Base-by-base conservation (phyloP, 1,284 basidiomycete species). In the Ceratobasidium sp. region DNA sequence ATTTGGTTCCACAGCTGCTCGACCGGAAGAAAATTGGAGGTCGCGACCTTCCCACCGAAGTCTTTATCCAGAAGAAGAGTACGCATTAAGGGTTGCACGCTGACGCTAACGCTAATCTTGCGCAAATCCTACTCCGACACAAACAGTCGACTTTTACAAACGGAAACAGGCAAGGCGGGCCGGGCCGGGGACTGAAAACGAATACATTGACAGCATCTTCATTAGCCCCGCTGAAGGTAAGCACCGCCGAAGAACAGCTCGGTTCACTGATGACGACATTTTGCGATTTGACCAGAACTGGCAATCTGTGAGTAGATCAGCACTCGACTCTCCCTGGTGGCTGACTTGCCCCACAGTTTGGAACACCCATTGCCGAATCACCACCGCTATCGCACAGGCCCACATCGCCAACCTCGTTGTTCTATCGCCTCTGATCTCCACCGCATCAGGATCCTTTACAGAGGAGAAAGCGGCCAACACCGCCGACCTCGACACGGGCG, bases 41-140 rank as follows among this genome's bases (percentile, higher is more conserved):
- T 14, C 91, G 90, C 82, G 88, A 90, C 74, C 82, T 94, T 68
- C 92, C 93, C 0, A 93, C 91, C 0, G 93, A 94, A 80, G 89
- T 91, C 6, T 89, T 91, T 69, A 92, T 94, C 80, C 89, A 90
- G 85, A 93, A 92, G 85, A 93, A 92, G 83, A 70, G 91, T 90
- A 80, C 79, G 85, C 6, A 10, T 50, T 57, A 60, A 66, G 65
- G 65, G 65, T 50, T n/a, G 71, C 46, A 38, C 70, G 30, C 30
- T 30, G 27, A 54, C 54, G 35, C 54, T n/a, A 64, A 54, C 73
- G 44, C 48, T 66, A 59, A 41, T 67, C 55, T 57, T 30, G 33
- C 23, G 50, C 54, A 64, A 38, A 79, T 70, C 2, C 64, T 30
- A 57, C 54, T 44, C 54, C 50, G 33, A 41, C 76, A 16, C n/a